Conservation (phyloP, 495 filamentous ascomycete genomes). For the Penicillium arizonense region DNA sequence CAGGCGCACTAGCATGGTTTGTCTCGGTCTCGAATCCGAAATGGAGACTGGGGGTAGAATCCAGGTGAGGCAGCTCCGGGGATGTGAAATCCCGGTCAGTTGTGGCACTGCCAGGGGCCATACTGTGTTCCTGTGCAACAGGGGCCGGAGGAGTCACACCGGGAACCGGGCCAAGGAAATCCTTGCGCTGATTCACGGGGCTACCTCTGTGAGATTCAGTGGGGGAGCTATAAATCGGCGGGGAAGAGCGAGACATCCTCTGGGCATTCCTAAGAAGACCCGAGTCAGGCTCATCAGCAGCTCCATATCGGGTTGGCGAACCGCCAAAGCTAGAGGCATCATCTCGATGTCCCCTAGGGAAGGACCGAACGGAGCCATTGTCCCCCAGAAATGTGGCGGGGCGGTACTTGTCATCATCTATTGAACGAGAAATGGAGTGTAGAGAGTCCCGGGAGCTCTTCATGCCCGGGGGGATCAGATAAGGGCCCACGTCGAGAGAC, state of each 20-base stretch:
- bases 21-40: constrained; percentile 14
- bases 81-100: constrained; percentile 30
- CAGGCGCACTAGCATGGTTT: constrained; percentile 1
- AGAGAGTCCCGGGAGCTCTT: constrained; percentile 81
- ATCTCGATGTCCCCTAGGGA: constrained; percentile 46
- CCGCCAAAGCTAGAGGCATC: constrained; percentile 64
- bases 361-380: constrained; percentile 54
- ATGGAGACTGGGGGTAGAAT: constrained; percentile 15
- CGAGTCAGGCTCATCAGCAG: constrained; percentile 56
- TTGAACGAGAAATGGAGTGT: constrained; percentile 74
- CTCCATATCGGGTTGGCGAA: constrained; percentile 39
- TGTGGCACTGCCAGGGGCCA: constrained; percentile 13
- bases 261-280: constrained; percentile 62
- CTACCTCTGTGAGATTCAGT: constrained; percentile 16
- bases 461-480: constrained; percentile 80
- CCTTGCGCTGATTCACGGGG: constrained; percentile 8
- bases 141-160: constrained; percentile 11
- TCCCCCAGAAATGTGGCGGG: constrained; percentile 63
- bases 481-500: constrained; percentile 77
- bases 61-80: constrained; percentile 16
- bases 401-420: constrained; percentile 82
- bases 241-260: constrained; percentile 62
- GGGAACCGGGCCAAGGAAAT: constrained; percentile 7
- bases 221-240: constrained; percentile 38
- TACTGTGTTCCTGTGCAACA: constrained; percentile 14